phyloP scores from a whole-genome alignment of 2,329 filamentous ascomycete species.

The Diaporthe batatas region DNA sequence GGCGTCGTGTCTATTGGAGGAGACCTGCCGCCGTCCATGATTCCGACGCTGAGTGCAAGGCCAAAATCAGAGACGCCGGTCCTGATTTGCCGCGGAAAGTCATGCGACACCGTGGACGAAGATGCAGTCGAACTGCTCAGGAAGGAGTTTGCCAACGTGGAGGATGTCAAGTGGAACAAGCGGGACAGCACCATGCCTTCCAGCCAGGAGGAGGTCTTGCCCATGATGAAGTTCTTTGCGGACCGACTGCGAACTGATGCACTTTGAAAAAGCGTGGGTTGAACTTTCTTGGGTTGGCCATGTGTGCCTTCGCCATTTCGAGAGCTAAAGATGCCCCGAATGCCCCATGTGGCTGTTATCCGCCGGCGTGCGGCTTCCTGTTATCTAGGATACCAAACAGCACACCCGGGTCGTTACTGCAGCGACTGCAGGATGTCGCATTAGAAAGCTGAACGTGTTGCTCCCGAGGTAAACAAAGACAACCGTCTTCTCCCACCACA shows the following conservation, averaged over 20 bases:
- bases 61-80: slow-evolving; percentile 74
- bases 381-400: slow-evolving; percentile 4
- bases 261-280: slow-evolving; percentile 36
- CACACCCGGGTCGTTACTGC: slow-evolving; percentile 14
- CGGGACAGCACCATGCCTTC: slow-evolving; percentile 85
- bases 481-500: not conserved
- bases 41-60: slow-evolving; percentile 58
- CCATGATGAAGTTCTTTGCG: slow-evolving; percentile 88
- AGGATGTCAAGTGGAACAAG: slow-evolving; percentile 77
- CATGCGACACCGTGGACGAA: slow-evolving; percentile 64
- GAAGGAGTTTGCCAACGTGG: slow-evolving; percentile 74
- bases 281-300: slow-evolving; percentile 9
- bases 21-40: slow-evolving; percentile 68
- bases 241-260: slow-evolving; percentile 65
- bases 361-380: slow-evolving; percentile 4
- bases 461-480: slow-evolving; percentile 5
- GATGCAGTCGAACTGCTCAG: slow-evolving; percentile 75
- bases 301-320: not conserved
- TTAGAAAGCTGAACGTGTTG: not conserved
- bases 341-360: not conserved
- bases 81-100: slow-evolving; percentile 69
- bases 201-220: slow-evolving; percentile 86
- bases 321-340: not conserved
- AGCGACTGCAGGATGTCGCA: not conserved
- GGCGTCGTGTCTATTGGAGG: slow-evolving; percentile 65